These are phyloP conservation scores for Aspergillus saccharolyticus DNA, from an alignment of 495 filamentous ascomycete genomes.

Conservation along the genomic window DNA sequence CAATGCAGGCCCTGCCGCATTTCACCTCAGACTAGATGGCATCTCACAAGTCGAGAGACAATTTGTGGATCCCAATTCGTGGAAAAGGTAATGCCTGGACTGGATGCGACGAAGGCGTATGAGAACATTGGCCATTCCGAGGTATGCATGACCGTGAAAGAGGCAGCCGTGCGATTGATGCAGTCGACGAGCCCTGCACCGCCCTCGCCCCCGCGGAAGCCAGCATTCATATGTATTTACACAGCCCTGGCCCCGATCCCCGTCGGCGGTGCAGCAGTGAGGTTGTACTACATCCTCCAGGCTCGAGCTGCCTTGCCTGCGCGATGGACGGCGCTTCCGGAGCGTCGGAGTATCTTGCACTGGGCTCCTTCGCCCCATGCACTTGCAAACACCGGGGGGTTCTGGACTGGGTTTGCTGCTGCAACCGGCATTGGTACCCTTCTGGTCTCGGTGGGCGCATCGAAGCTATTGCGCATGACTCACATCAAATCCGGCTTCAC, in stretches of 20 bases:
- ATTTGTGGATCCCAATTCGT: conserved; percentile 49
- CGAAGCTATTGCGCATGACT: conserved; percentile 23
- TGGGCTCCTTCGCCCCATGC: not conserved
- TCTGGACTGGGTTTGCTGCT: conserved; percentile 4
- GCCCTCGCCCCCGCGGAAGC: not conserved
- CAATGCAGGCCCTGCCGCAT: conserved; percentile 17
- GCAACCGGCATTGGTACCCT: not conserved
- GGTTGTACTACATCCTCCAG: not conserved
- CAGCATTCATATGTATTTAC: not conserved
- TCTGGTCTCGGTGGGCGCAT: conserved; percentile 1
- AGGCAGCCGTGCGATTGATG: conserved; percentile 4
- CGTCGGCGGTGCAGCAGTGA: not conserved
- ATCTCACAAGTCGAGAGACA: conserved; percentile 40
- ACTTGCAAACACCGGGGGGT: not conserved
- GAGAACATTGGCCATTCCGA: conserved; percentile 27
- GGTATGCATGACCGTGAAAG: conserved; percentile 39
- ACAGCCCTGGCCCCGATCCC: not conserved
- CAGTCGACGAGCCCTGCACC: not conserved
- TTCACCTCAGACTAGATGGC: conserved; percentile 41
- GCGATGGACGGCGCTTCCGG: not conserved
- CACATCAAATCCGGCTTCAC: conserved; percentile 33
- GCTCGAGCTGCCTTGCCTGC: not conserved
- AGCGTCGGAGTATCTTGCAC: not conserved
- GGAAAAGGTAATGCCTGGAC: conserved; percentile 51
- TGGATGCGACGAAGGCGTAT: conserved; percentile 47